Evolutionary conservation across 257 asterid genomes (phyloP).

Genomic region (Cordia subcordata): DNA sequence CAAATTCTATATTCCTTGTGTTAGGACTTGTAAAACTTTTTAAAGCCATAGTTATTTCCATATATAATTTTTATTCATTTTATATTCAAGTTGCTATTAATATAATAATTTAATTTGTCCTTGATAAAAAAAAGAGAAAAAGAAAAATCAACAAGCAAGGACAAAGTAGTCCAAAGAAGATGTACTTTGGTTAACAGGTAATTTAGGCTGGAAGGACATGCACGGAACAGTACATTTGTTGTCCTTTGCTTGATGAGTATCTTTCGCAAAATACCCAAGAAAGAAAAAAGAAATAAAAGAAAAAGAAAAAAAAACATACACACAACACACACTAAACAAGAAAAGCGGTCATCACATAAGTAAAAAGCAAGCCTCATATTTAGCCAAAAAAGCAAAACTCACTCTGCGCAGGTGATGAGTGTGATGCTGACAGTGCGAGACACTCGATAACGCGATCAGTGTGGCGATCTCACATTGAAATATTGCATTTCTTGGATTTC

Average conservation of each 20-base stretch:
- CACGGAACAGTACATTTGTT: constrained; percentile 66
- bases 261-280: not conserved
- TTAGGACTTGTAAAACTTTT: no score
- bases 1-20: no score
- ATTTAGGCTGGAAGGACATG: constrained; percentile 53
- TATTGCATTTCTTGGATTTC: no score
- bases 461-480: no score
- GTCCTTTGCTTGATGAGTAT: not conserved
- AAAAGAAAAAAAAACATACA: not conserved
- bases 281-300: not conserved
- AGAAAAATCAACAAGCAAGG: not conserved
- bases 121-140: not conserved
- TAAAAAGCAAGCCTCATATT: not conserved
- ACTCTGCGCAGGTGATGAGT: no score
- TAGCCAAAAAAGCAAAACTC: constrained; percentile 29
- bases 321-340: not conserved
- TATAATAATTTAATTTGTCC: no score
- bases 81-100: no score
- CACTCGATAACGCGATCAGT: no score
- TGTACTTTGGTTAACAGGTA: constrained; percentile 31
- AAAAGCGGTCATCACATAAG: not conserved
- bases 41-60: no score
- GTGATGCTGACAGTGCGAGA: no score
- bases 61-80: not conserved
- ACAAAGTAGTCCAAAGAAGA: not conserved